Evolutionary conservation across 176 grass and related monocot genomes (phyloP), one percentile per base, ranked within the genome.

Genomic region (Ensete ventricosum): DNA sequence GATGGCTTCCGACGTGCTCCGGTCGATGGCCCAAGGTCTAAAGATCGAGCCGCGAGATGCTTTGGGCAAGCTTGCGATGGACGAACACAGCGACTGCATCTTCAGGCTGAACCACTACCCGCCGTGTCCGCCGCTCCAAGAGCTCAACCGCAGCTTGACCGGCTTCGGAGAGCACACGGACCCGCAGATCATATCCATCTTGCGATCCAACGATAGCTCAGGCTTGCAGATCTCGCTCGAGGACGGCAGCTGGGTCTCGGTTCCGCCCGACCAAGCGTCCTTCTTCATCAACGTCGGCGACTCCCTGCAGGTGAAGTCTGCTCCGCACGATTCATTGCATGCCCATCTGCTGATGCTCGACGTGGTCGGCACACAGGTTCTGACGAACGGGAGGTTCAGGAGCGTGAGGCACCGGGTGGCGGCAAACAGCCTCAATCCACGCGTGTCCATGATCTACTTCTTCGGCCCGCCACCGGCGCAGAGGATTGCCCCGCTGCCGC

Each of bases 81-180:
- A 52, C 34, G 76, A 55, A 17, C 84, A 84, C 11, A 86, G 88
- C 77, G 94, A 98, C 70, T 81, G 90, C 81, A 64, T 98, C 76
- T 84, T 98, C 81, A 77, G 94, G 75, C 67, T 98, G 52, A 98
- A 98, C 71, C 94, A 98, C 84, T 98, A 98, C 72, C 94, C 94
- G 54, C 94, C 94, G 1, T 91, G 88, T 72, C 86, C 78, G 5
- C 78, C 78, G 62, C 76, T 89, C 21, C 82, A 85, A 23, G 94
- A 86, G 1, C 84, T 82, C 25, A 80, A 85, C 23, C 83, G 82
- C 78, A 88, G 78, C 80, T 77, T 85, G 70, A 93, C 88, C 0
- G 94, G 94, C 11, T 98, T 93, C 80, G 95, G 95, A n/a, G 95
- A 91, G 80, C 95, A 98, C 84, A 98, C 95, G 9, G 95, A 93